phyloP scores from a whole-genome alignment of 805 yeast species.

The Tetrapisispora phaffii region DNA sequence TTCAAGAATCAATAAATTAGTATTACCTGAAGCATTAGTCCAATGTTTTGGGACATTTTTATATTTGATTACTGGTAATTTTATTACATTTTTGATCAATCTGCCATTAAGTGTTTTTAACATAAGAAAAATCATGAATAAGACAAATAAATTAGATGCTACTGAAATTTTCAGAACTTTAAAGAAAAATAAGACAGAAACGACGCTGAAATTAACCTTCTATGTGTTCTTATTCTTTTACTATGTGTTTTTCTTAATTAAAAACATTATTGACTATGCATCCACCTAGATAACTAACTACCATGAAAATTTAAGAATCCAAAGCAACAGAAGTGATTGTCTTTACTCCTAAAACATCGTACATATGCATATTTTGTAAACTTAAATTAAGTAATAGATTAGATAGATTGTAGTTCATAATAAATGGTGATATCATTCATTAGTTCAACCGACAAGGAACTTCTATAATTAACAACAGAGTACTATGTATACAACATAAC shows the following conservation, averaged over 20 bases:
- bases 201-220: conserved; percentile 80
- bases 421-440: too few species aligned
- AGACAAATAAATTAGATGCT: conserved; percentile 82
- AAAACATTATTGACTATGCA: conserved; percentile 65
- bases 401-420: too few species aligned
- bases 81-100: conserved; percentile 77
- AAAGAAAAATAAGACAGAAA: conserved; percentile 83
- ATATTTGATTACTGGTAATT: conserved; percentile 76
- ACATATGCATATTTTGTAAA: too few species aligned
- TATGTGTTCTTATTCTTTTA: conserved; percentile 85
- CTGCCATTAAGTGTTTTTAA: conserved; percentile 76
- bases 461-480: too few species aligned
- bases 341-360: too few species aligned
- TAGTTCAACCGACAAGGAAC: too few species aligned
- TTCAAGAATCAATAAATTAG: conserved; percentile 77
- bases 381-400: too few species aligned
- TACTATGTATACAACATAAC: too few species aligned
- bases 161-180: conserved; percentile 93
- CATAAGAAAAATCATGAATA: conserved; percentile 62
- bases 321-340: too few species aligned
- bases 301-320: too few species aligned
- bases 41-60: conserved; percentile 62
- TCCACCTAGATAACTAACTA: background rate
- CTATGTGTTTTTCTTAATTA: conserved; percentile 88
- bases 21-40: conserved; percentile 78